Percentiles rank a stretch among this genome's conserved stretches.
Conservation (phyloP, 2,329 filamentous ascomycete genomes). For the Orbilia javanica region DNA sequence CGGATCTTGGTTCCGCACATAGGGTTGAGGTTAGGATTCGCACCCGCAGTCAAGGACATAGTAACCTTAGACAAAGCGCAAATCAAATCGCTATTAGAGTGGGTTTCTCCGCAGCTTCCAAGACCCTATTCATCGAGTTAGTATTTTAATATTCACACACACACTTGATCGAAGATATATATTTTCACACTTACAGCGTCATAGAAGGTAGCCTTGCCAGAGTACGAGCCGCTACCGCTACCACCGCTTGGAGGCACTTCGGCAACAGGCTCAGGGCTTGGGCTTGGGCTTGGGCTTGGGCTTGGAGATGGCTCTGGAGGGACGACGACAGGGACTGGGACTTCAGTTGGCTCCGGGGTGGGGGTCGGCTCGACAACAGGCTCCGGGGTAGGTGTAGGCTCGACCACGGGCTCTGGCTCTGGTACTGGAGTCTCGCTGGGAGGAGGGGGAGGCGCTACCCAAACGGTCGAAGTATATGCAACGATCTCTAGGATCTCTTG, state of each 20-base stretch:
- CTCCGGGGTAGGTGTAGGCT: conserved; percentile 4
- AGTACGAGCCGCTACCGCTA: background rate
- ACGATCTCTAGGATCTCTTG: conserved; percentile 55
- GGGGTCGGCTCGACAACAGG: background rate
- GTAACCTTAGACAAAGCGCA: conserved; percentile 60
- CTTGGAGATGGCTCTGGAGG: conserved; percentile 65
- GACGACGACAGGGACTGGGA: conserved; percentile 9
- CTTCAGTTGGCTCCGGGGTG: conserved; percentile 62
- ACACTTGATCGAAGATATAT: background rate
- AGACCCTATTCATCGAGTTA: conserved; percentile 37
- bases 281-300: conserved; percentile 20
- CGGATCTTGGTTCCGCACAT: conserved; percentile 61
- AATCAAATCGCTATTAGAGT: conserved; percentile 56
- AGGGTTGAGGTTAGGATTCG: conserved; percentile 62
- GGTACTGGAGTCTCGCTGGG: conserved; percentile 30
- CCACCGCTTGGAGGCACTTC: conserved; percentile 27
- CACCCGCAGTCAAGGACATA: conserved; percentile 58
- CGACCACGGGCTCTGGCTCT: conserved; percentile 11
- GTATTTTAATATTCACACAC: background rate
- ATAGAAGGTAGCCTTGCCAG: conserved; percentile 60
- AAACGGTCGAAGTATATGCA: conserved; percentile 53
- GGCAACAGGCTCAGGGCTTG: background rate
- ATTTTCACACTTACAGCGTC: conserved; percentile 45
- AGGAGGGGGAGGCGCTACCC: conserved; percentile 55
- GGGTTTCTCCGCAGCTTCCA: conserved; percentile 60